Base-by-base conservation (phyloP, 2,329 filamentous ascomycete genomes). In the Penicillium sp. region DNA sequence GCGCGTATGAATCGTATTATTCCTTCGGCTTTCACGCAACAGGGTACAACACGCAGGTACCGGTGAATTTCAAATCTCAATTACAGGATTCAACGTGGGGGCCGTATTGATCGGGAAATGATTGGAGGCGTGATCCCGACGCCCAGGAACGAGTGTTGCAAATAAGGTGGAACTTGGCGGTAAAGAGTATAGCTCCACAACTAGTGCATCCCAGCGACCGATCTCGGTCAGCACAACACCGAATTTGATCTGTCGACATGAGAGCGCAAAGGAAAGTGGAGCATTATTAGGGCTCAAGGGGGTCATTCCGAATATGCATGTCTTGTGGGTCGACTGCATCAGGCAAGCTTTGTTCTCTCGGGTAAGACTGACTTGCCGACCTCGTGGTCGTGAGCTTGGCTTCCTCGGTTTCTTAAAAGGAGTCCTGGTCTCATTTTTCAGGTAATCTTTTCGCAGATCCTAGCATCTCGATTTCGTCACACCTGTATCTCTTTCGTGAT, bases 91-190 rank as follows among this genome's bases (percentile, higher is more conserved):
- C 21, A n/a, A 3, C 9, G 46, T 50, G 54, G 35, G 50, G 27
- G 33, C 50, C 27, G 46, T 21, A 31, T 13, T 42, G 45, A 54
- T 50, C 51, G 50, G 54, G 47, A 60, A 52, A 52, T 60, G 55
- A 46, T 51, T 33, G 25, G 26, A 27, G 45, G 45, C 16, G 6
- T n/a, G 8, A 16, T 47, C 45, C 45, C 31, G 31, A 33, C 13
- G 13, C 31, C 31, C 31, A 33, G 31, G 31, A 14, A 33, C 31
- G 31, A 33, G 5, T 14, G 31, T 33, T 16, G 31, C 31, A 33
- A 14, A 16, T 33, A 16, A 16, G 11, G 31, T 33, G 31, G 13
- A 33, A 14, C 31, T 33, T 14, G 14, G 2, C 31, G 31, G 31
- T 33, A 33, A 33, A 33, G 31, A 33, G 31, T 33, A 33, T 33